Evolutionary conservation across 2,329 filamentous ascomycete species (phyloP).

Genomic region (Alternaria tenuissima): DNA sequence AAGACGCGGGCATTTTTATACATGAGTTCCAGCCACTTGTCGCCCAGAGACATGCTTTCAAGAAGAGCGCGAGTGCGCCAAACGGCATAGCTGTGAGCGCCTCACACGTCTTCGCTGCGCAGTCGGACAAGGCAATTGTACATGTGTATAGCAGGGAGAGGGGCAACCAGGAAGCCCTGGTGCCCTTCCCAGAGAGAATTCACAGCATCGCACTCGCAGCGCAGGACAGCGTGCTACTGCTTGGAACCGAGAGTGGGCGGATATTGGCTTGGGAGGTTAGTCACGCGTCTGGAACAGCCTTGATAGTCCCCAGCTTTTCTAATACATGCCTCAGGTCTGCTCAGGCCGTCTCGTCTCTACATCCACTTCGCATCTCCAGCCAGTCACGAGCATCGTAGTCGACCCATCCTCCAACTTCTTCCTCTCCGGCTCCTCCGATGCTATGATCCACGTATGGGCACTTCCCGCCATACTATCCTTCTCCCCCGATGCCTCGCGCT

Average conservation of each 20-base stretch:
- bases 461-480: constrained; percentile 76
- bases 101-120: constrained; percentile 88
- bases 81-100: constrained; percentile 82
- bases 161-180: constrained; percentile 85
- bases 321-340: constrained; percentile 62
- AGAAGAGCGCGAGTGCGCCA: constrained; percentile 84
- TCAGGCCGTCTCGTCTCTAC: constrained; percentile 81
- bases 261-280: constrained; percentile 92
- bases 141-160: constrained; percentile 88
- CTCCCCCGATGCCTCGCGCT: constrained; percentile 59
- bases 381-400: constrained; percentile 77
- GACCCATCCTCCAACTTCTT: constrained; percentile 76
- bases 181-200: constrained; percentile 89
- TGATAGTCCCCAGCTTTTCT: constrained; percentile 6
- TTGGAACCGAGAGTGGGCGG: constrained; percentile 86
- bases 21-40: constrained; percentile 82
- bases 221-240: constrained; percentile 71
- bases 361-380: constrained; percentile 79
- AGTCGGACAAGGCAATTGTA: constrained; percentile 88
- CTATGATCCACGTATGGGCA: constrained; percentile 92
- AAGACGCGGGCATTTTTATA: constrained; percentile 87
- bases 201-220: constrained; percentile 76
- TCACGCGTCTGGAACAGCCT: constrained; percentile 9
- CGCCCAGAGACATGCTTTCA: constrained; percentile 79
- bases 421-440: constrained; percentile 82